Evolutionary conservation across 1,284 basidiomycete species (phyloP), one percentile per base, ranked within the genome.

Genomic region (Blastosporella zonata): DNA sequence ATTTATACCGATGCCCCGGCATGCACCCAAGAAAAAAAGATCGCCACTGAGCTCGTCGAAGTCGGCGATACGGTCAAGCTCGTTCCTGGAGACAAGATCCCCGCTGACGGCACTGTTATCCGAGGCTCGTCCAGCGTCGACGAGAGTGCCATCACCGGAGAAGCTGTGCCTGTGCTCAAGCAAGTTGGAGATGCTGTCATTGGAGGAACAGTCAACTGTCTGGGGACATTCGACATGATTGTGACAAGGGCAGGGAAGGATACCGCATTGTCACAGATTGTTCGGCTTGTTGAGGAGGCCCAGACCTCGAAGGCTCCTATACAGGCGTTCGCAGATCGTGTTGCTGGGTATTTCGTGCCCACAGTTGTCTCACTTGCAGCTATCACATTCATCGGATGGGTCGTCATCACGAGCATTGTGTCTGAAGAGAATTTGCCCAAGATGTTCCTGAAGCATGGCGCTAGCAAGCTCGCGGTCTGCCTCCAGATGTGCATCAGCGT

Each of bases 241-340:
- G 93, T 99, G 56, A 94, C 91, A 1, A 87, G 94, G 18, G 93
- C 97, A 1, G 97, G 97, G 41, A 90, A 93, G 59, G 95, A 99
- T 64, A 98, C 97, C 0, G 93, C 95, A 0, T 79, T 99, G 3
- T 81, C 93, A 2, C 97, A 99, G 70, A 98, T 99, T 55, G 96
- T 99, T 54, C 86, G 85, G 61, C 85, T 99, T 49, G 97, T 99
- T 53, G 93, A 98, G 64, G 95, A 99, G 44, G 97, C 97, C 0
- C 97, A 99, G 70, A 97, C 95, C 1, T 90, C 85, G 54, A 99
- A 99, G 68, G 96, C 97, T 1, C 97, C 97, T 2, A 97, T 99
- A 55, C 97, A 99, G 65, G 90, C 90, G 5, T 97, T 97, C 66
- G 95, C 95, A 1, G 97, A 99, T 68, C 83, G 80, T 43, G 85